Base-by-base conservation (phyloP, 2,329 filamentous ascomycete species). In the Coniochaeta ligniaria region DNA sequence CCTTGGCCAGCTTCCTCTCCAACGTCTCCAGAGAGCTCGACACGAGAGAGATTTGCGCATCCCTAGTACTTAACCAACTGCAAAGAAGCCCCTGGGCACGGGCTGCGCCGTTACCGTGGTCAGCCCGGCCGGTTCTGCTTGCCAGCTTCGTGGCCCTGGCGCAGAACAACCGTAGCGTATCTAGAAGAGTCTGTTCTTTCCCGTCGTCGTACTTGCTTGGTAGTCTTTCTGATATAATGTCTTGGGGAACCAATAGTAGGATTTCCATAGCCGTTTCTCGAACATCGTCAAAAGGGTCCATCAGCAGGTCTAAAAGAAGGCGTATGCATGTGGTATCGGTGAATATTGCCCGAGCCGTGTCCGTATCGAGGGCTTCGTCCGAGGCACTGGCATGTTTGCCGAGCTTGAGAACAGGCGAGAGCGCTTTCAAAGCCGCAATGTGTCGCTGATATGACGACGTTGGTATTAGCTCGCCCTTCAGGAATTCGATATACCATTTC, bases 261-360 rank as follows among this genome's bases (percentile, higher is more conserved):
- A 86, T 75, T 1, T 72, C 73, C 0, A 80, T 76, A 2, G 85
- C 81, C 41, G 76, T 74, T 50, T 83, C 85, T 65, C 94, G 83
- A 5, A 98, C 90, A 72, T 99, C 95, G 61, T 98, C 95, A 68
- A 96, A 99, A 0, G 94, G 91, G 67, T 99, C 91, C 69, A 96
- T 80, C 8, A 96, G 75, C 24, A 96, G 82, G 71, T 96, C 92
- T 16, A 93, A 76, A 7, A 98, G 76, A 5, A 87, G 78, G 56
- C 89, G 80, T 12, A 84, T 74, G 76, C 88, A 84, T 0, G 73
- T 78, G 3, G 67, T 65, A 55, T 83, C 80, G 14, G 70, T 70
- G 17, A 74, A 72, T 2, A 75, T 65, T 6, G 70, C 60, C 20
- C 52, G 57, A 2, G 64, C 69, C 35, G 67, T 59, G 24, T 64